phyloP scores from a whole-genome alignment of 2,329 filamentous ascomycete genomes.

The Colletotrichum simmondsii region DNA sequence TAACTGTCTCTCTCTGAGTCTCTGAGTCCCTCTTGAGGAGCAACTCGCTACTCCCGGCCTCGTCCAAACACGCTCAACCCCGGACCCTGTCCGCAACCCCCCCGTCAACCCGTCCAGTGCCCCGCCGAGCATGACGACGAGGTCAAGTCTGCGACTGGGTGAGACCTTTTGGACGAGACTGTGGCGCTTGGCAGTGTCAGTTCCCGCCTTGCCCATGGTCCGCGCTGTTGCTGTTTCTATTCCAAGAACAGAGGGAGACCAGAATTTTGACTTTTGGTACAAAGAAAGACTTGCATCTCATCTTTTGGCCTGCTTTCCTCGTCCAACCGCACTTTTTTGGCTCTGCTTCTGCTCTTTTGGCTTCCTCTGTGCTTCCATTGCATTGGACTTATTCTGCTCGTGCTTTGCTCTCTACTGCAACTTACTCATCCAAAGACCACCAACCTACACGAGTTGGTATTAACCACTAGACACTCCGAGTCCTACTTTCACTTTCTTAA shows the following conservation, averaged over 20 bases:
- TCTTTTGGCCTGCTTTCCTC: neutral
- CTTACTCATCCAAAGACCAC: constrained; percentile 24
- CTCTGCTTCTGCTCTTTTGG: neutral
- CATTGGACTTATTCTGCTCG: neutral
- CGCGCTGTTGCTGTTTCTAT: constrained; percentile 29
- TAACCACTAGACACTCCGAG: neutral
- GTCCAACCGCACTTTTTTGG: neutral
- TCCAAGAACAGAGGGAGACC: constrained; percentile 18
- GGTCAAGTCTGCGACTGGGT: constrained; percentile 30
- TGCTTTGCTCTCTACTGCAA: neutral
- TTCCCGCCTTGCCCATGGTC: constrained; percentile 24
- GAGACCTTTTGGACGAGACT: constrained; percentile 29
- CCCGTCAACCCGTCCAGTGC: constrained; percentile 5
- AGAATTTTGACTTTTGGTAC: constrained; percentile 29
- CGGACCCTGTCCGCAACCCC: constrained; percentile 16
- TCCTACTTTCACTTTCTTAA: neutral
- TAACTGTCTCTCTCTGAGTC: neutral
- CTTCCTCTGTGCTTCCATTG: neutral
- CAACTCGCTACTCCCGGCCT: neutral
- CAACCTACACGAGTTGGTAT: neutral
- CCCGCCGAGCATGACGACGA: constrained; percentile 30
- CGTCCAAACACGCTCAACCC: constrained; percentile 19
- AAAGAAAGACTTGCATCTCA: constrained; percentile 23
- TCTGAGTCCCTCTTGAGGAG: no score
- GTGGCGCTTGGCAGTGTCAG: constrained; percentile 35